Percentiles rank a stretch among this genome's conserved stretches.
phyloP scores from a whole-genome alignment of 2,329 filamentous ascomycete genomes.

The Cladosporium sp. region DNA sequence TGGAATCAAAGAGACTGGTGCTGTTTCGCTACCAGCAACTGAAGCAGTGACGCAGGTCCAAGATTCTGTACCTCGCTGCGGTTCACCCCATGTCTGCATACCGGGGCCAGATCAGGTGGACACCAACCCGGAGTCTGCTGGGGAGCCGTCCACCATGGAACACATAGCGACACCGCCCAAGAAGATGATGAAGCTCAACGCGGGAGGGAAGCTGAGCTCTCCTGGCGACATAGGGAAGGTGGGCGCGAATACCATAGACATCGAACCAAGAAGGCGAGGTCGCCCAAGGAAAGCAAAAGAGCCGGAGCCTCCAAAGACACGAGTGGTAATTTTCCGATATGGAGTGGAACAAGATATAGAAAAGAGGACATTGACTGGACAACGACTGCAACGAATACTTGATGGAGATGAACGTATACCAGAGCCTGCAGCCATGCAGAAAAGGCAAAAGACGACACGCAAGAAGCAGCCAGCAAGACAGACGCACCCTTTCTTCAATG shows the following conservation, averaged over 20 bases:
- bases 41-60: neutral
- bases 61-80: neutral
- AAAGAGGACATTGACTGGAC: conserved; percentile 48
- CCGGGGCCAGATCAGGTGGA: conserved; percentile 13
- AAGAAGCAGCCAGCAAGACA: conserved; percentile 27
- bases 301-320: conserved; percentile 14
- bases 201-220: conserved; percentile 44
- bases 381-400: conserved; percentile 62
- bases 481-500: conserved; percentile 67
- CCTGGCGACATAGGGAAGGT: conserved; percentile 27
- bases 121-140: neutral
- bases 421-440: conserved; percentile 22
- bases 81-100: neutral
- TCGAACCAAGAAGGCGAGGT: conserved; percentile 23
- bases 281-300: conserved; percentile 26
- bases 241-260: conserved; percentile 15
- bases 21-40: neutral
- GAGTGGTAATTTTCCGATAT: conserved; percentile 46
- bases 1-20: neutral
- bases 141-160: conserved; percentile 11
- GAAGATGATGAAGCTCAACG: conserved; percentile 38
- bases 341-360: conserved; percentile 42
- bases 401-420: conserved; percentile 31
- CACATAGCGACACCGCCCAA: conserved; percentile 26
- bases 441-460: conserved; percentile 17